Conservation (phyloP, 257 asterid genomes). For the Penstemon eatonii region DNA sequence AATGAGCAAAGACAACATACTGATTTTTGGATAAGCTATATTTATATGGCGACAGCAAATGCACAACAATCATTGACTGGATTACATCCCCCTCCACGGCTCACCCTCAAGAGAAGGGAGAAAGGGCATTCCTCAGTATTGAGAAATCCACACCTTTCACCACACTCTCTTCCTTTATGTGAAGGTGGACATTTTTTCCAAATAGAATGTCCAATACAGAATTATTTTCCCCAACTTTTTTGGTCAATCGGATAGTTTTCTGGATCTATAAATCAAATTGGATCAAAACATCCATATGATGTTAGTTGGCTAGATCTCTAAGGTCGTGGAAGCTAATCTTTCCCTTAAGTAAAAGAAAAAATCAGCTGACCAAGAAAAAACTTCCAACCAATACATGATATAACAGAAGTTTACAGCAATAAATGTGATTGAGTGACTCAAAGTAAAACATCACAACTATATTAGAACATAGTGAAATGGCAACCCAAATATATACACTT, state of each 20-base stretch:
- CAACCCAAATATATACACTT: neutral
- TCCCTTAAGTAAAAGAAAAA: neutral
- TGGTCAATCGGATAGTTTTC: neutral
- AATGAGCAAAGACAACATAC: neutral
- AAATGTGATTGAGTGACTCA: neutral
- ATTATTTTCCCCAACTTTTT: neutral
- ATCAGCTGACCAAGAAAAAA: neutral
- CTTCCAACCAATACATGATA: neutral
- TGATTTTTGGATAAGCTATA: neutral
- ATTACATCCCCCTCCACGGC: neutral
- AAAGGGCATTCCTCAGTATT: neutral
- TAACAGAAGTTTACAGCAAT: neutral
- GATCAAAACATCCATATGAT: neutral
- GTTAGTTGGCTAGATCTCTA: neutral
- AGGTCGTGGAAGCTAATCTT: neutral
- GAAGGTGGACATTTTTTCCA: neutral
- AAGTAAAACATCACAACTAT: neutral
- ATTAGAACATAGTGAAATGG: neutral
- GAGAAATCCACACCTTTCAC: conserved; percentile 1
- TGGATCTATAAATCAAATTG: neutral
- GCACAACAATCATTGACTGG: neutral
- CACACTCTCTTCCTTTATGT: neutral
- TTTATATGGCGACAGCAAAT: neutral
- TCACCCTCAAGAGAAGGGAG: neutral
- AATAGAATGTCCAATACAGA: neutral